Base-by-base conservation (phyloP, 352 stramenopile genomes). In the Sclerospora graminicola region DNA sequence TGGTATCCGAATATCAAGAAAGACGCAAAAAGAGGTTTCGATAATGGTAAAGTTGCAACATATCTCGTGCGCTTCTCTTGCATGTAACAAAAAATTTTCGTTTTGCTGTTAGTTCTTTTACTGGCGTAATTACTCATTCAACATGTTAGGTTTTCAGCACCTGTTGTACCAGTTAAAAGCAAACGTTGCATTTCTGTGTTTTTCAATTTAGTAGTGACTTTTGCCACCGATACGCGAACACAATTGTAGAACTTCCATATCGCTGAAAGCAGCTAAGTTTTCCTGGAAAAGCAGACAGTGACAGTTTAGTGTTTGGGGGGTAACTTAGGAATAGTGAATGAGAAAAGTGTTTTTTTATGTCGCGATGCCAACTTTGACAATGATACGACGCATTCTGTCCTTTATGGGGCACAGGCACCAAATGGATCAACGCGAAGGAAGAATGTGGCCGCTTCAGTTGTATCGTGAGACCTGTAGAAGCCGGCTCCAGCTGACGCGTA, bases 401-500 rank as follows among this genome's bases (percentile, higher is more conserved):
- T 58, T 2, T 68, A 68, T 34, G 58, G 58, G 11, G 39, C 45
- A 8, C 20, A 53, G 8, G 58, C 43, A 1, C 45, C 44, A 2
- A 27, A 44, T 6, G 51, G 41, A 0, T 82, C 37, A 82, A 82
- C 35, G 42, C 69, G 0, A 78, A 78, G 39, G 69, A 82, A 16
- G 69, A 78, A 19, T 82, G 69, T 34, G 63, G 66, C n/a, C 54
- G 57, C n/a, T 47, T 49, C 27, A 63, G 54, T 23, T 82, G 69
- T 21, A 40, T 79, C 1, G 48, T 82, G 11, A 78, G 65, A 28
- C 53, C 63, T 8, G 53, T 60, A 0, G 65, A 63, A 4, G 56
- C 51, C 46, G 7, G 57, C 63, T 8, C 42, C 56, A n/a, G 60
- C 48, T 15, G 68, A 81, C 16, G n/a, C n/a, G n/a, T n/a, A n/a